These are phyloP conservation scores for Omphalea diandra DNA, from an alignment of 441 rosid genomes.

Conservation along the genomic window DNA sequence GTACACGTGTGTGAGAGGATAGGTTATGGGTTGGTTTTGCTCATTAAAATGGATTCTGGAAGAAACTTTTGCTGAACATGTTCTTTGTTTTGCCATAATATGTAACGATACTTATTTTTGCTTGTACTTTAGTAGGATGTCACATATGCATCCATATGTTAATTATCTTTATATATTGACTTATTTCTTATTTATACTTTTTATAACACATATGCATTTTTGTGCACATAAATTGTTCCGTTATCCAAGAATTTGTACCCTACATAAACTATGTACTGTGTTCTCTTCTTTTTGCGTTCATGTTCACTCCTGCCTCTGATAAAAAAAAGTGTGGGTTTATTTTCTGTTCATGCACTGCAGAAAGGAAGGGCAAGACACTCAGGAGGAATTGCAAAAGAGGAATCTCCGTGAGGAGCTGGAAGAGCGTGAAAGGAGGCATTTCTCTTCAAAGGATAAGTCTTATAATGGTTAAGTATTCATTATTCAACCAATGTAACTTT, in stretches of 20 bases:
- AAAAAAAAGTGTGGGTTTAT: not conserved
- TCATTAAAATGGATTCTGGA: not conserved
- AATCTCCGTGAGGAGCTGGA: slow-evolving; percentile 91
- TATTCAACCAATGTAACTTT: not conserved
- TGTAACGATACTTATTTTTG: too few species aligned
- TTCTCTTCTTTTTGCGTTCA: not conserved
- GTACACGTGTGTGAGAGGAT: not conserved
- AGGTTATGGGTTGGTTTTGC: not conserved
- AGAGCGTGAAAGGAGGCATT: slow-evolving; percentile 88
- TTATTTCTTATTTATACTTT: not conserved
- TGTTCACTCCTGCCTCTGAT: not conserved
- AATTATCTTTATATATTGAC: not conserved
- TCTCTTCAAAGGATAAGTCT: slow-evolving; percentile 81
- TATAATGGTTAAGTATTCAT: slow-evolving; percentile 57
- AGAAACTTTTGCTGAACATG: not conserved
- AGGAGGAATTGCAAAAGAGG: slow-evolving; percentile 78
- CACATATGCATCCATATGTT: not conserved
- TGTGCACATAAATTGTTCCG: not conserved
- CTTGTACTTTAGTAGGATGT: too few species aligned
- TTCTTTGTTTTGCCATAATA: not conserved
- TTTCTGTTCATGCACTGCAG: slow-evolving; percentile 42
- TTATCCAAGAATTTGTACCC: not conserved
- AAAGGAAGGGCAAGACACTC: slow-evolving; percentile 93
- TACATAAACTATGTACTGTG: not conserved
- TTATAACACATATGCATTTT: not conserved